A percentile compares a stretch with the other conserved stretches of the same genome.
Conservation (phyloP, 768 basidiomycete genomes). For the Xanthoconium stramineum region DNA sequence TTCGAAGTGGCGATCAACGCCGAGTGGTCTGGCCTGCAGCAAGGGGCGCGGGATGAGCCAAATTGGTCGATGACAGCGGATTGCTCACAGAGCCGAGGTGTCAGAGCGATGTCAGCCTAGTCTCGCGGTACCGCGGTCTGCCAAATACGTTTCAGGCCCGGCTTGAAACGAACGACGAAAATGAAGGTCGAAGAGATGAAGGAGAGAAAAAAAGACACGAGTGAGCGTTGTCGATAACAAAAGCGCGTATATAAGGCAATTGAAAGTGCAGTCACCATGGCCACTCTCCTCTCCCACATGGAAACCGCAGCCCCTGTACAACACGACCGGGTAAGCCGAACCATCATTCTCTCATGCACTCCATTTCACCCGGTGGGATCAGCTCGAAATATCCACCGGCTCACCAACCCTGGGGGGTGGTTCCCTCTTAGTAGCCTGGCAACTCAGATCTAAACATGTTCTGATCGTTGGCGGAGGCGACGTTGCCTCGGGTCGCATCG, state of each 20-base stretch:
- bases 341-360: background rate
- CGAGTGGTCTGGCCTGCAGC: constrained; percentile 47
- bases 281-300: background rate
- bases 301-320: background rate
- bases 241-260: background rate
- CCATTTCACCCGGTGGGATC: background rate
- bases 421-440: constrained; percentile 91
- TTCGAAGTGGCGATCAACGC: constrained; percentile 66
- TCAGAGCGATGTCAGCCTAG: constrained; percentile 9
- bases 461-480: constrained; percentile 94
- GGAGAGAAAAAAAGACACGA: background rate
- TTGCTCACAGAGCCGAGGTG: no score
- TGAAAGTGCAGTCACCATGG: background rate
- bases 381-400: constrained; percentile 10
- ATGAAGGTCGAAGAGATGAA: background rate
- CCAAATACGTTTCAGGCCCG: background rate
- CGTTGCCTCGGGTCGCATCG: constrained; percentile 85
- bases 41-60: constrained; percentile 1
- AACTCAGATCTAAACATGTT: constrained; percentile 77
- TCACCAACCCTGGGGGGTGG: constrained; percentile 43
- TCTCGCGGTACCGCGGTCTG: background rate
- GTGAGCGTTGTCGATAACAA: background rate
- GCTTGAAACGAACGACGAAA: background rate
- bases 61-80: background rate
- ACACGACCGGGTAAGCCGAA: background rate